Evolutionary conservation across 2,329 filamentous ascomycete genomes (phyloP).

Genomic region (Scleromitrula shiraiana): DNA sequence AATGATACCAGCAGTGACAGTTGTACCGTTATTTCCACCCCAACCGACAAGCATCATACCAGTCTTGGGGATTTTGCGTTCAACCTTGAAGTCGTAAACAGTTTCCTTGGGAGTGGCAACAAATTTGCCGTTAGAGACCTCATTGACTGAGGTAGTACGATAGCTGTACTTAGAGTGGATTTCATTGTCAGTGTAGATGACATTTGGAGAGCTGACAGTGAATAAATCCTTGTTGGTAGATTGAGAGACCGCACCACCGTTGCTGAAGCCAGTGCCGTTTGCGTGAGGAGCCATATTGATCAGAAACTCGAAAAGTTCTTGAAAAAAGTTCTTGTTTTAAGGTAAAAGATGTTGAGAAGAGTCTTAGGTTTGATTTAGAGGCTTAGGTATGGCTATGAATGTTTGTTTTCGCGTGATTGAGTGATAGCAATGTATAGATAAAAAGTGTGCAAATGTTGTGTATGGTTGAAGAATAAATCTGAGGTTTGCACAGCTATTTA

Average conservation of each 20-base stretch:
- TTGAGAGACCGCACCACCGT: conserved; percentile 41
- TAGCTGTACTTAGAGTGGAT: conserved; percentile 96
- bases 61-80: conserved; percentile 85
- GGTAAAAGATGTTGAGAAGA: background rate
- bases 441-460: conserved; percentile 8
- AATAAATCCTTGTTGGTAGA: conserved; percentile 56
- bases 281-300: conserved; percentile 87
- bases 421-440: conserved; percentile 5
- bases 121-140: conserved; percentile 61
- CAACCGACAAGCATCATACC: conserved; percentile 97
- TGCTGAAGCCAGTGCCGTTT: conserved; percentile 49
- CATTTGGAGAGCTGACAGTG: conserved; percentile 85
- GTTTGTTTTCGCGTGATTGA: conserved; percentile 18
- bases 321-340: conserved; percentile 9
- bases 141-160: conserved; percentile 79
- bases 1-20: conserved; percentile 92
- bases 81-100: conserved; percentile 93
- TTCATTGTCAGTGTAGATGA: conserved; percentile 77
- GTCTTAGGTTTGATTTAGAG: conserved; percentile 8
- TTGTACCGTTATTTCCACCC: conserved; percentile 97
- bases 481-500: conserved; percentile 34
- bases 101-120: conserved; percentile 82
- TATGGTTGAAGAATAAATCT: conserved; percentile 7
- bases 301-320: conserved; percentile 15
- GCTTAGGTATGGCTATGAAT: conserved; percentile 13